phyloP scores from a whole-genome alignment of 2,329 filamentous ascomycete species.

The Colletotrichum agaves region DNA sequence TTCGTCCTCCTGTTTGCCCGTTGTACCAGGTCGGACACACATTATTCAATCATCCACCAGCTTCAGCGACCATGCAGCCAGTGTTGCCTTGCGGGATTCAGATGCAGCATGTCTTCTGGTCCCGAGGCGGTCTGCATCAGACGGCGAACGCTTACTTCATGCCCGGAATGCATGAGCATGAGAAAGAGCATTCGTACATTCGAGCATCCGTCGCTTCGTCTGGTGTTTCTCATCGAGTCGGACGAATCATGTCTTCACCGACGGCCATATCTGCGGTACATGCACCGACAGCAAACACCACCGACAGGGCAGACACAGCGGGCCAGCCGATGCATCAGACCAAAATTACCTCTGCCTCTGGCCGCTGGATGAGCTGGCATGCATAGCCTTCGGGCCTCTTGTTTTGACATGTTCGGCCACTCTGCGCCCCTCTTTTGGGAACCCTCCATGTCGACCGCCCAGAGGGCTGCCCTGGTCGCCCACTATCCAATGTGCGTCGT shows the following conservation, averaged over 20 bases:
- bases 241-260: conserved; percentile 30
- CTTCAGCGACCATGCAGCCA: conserved; percentile 9
- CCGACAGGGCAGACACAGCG: conserved; percentile 3
- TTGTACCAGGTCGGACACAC: conserved; percentile 18
- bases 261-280: conserved; percentile 8
- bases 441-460: conserved; percentile 4
- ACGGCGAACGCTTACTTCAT: neutral
- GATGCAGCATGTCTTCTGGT: neutral
- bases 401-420: conserved; percentile 29
- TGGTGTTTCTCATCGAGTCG: conserved; percentile 29
- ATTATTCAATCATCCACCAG: conserved; percentile 17
- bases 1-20: conserved; percentile 1
- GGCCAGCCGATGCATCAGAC: conserved; percentile 4
- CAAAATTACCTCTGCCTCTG: conserved; percentile 21
- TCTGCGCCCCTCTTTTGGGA: conserved; percentile 1
- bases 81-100: neutral
- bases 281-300: conserved; percentile 20
- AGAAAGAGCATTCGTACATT: neutral
- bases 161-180: neutral
- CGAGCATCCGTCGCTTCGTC: neutral
- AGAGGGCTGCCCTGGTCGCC: conserved; percentile 22
- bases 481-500: conserved; percentile 39
- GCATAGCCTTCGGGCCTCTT: conserved; percentile 35
- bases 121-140: conserved; percentile 21
- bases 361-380: conserved; percentile 37